A percentile compares a stretch with the other conserved stretches of the same genome.
Evolutionary conservation across 169 alveolate species (phyloP).

Genomic region (Plasmodium knowlesi): DNA sequence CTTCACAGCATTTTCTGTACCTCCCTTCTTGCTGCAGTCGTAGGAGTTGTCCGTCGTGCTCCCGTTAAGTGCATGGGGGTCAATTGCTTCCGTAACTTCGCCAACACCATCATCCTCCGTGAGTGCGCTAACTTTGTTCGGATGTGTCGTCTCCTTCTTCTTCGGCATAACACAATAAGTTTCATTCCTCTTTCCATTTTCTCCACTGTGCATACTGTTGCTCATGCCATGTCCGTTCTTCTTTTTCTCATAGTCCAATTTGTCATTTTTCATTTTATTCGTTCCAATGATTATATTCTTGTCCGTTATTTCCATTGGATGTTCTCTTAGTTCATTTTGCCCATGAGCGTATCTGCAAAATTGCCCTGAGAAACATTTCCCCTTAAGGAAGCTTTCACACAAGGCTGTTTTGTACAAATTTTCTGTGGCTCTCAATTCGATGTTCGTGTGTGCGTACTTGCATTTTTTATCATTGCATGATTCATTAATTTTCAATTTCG

Average conservation of each 20-base stretch:
- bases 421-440: constrained; percentile 81
- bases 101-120: constrained; percentile 34
- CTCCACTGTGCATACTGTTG: neutral
- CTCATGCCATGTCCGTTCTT: neutral
- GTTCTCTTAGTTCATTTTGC: constrained; percentile 77
- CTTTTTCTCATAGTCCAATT: constrained; percentile 35
- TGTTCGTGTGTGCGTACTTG: constrained; percentile 80
- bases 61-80: constrained; percentile 17
- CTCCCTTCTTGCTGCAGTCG: constrained; percentile 8
- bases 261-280: constrained; percentile 40
- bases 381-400: constrained; percentile 81
- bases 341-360: constrained; percentile 82
- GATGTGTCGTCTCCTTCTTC: constrained; percentile 28
- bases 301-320: constrained; percentile 79
- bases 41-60: constrained; percentile 12
- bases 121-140: constrained; percentile 23
- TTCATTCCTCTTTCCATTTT: constrained; percentile 30
- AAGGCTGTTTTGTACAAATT: constrained; percentile 80
- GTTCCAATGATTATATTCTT: constrained; percentile 70
- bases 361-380: constrained; percentile 81
- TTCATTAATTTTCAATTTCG: constrained; percentile 72
- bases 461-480: constrained; percentile 75
- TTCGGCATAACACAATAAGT: constrained; percentile 27
- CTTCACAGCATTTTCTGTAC: neutral
- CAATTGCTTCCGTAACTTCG: constrained; percentile 11